Evolutionary conservation across 2,329 filamentous ascomycete species (phyloP).

Genomic region (Boeremia lycopersici): DNA sequence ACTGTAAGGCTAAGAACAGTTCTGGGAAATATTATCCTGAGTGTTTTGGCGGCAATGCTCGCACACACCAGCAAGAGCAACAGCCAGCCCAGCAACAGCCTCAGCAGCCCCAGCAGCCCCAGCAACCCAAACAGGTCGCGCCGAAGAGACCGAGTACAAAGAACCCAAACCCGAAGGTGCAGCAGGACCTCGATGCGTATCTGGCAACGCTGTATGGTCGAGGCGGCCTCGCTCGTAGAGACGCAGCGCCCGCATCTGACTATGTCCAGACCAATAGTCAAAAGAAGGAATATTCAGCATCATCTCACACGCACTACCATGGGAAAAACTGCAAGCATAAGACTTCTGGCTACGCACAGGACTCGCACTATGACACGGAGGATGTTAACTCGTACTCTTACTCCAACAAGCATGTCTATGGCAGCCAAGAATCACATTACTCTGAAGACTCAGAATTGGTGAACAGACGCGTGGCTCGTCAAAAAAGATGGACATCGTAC

Average conservation of each 20-base stretch:
- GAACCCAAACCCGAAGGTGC: constrained; percentile 13
- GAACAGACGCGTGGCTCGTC: constrained; percentile 8
- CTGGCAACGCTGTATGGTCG: constrained; percentile 15
- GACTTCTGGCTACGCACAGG: neutral
- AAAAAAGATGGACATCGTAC: constrained; percentile 16
- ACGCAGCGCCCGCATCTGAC: neutral
- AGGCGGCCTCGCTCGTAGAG: neutral
- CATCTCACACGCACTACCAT: neutral
- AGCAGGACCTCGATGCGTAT: constrained; percentile 27
- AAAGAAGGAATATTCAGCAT: neutral
- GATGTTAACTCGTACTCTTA: constrained; percentile 5
- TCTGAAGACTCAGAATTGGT: neutral
- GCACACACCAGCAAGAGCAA: neutral
- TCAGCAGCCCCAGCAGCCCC: neutral
- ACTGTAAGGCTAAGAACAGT: neutral
- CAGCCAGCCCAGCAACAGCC: neutral
- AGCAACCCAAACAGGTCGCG: neutral
- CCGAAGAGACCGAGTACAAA: neutral
- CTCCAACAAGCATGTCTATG: constrained; percentile 4
- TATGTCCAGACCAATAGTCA: neutral
- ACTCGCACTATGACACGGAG: constrained; percentile 4
- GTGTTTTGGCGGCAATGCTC: neutral
- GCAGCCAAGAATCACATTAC: constrained; percentile 4
- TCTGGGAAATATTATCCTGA: neutral
- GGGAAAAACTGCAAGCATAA: constrained; percentile 5